These are phyloP conservation scores for Gossypium arboreum DNA, from an alignment of 345 rosid species.

Conservation along the genomic window DNA sequence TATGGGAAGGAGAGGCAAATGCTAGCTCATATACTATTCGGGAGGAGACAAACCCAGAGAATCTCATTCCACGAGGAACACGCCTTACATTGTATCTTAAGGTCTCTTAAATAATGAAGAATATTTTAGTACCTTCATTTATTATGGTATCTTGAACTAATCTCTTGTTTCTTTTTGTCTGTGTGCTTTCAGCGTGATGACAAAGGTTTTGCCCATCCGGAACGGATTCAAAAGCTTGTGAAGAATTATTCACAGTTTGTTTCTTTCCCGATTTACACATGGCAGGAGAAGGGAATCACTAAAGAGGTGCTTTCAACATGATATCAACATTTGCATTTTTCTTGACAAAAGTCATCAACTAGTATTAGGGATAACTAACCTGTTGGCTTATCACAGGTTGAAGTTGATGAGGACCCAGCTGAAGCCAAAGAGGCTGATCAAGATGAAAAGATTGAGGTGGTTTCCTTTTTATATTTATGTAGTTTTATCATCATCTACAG, in stretches of 20 bases:
- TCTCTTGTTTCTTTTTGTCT: slow-evolving; percentile 1
- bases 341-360: neutral
- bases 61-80: slow-evolving; percentile 81
- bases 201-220: slow-evolving; percentile 92
- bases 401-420: slow-evolving; percentile 87
- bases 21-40: slow-evolving; percentile 74
- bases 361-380: neutral
- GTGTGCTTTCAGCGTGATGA: slow-evolving; percentile 53
- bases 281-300: slow-evolving; percentile 95
- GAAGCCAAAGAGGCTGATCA: slow-evolving; percentile 61
- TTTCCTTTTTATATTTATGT: slow-evolving; percentile 3
- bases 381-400: slow-evolving; percentile 49
- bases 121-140: slow-evolving; percentile 1
- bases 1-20: slow-evolving; percentile 94
- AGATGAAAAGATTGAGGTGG: slow-evolving; percentile 60
- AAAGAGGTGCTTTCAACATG: slow-evolving; percentile 61
- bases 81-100: slow-evolving; percentile 80
- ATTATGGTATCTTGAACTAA: slow-evolving; percentile 11
- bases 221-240: slow-evolving; percentile 85
- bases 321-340: neutral
- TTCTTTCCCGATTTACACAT: slow-evolving; percentile 95
- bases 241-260: slow-evolving; percentile 96
- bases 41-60: slow-evolving; percentile 86
- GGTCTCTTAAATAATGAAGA: slow-evolving; percentile 34
- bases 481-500: slow-evolving; percentile 6